These are phyloP conservation scores for Xylaria hypoxylon DNA, from an alignment of 2,329 filamentous ascomycete species.

Conservation along the genomic window DNA sequence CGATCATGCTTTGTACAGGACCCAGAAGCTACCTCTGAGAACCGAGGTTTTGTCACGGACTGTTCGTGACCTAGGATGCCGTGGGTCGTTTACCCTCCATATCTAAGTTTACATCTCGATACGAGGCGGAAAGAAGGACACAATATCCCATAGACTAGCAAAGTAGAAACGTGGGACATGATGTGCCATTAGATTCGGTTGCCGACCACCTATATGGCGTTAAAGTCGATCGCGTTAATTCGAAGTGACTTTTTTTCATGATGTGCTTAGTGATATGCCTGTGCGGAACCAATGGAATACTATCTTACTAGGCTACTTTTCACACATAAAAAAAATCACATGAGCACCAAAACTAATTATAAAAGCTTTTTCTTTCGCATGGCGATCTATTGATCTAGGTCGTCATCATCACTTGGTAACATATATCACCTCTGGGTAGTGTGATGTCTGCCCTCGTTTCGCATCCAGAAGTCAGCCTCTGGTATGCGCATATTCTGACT, in stretches of 20 bases:
- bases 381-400: conserved; percentile 35
- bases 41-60: background rate
- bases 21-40: conserved; percentile 5
- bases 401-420: conserved; percentile 34
- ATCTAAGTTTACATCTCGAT: conserved; percentile 4
- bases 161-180: conserved; percentile 14
- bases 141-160: conserved; percentile 8
- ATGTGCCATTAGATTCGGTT: conserved; percentile 26
- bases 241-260: background rate
- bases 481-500: conserved; percentile 24
- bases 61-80: background rate
- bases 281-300: background rate
- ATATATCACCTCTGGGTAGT: conserved; percentile 27
- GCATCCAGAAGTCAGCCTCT: conserved; percentile 15
- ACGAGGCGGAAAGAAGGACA: conserved; percentile 1
- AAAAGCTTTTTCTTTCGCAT: conserved; percentile 15
- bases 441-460: conserved; percentile 16
- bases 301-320: background rate
- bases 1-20: conserved; percentile 3
- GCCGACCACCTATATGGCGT: background rate
- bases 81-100: background rate
- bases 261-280: background rate
- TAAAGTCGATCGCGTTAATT: background rate
- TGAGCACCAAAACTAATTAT: background rate
- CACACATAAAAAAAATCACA: background rate